Conservation (phyloP, 139 green algal genomes). For the Zygnema cylindricum region DNA sequence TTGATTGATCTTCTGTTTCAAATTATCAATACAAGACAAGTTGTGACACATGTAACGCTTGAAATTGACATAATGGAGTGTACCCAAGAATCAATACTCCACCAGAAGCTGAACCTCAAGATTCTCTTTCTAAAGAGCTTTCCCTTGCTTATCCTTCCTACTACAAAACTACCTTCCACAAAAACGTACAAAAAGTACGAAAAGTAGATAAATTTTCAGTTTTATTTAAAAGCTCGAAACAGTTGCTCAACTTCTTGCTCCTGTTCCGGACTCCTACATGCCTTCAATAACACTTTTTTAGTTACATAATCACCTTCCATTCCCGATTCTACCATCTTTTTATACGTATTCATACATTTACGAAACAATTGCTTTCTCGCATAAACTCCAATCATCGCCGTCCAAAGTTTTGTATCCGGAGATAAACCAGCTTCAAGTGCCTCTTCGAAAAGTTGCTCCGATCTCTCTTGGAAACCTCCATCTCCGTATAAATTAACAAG, state of each 20-base stretch:
- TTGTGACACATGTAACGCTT: too few relatives aligned
- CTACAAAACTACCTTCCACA: too few relatives aligned
- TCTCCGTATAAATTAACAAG: conserved; percentile 4
- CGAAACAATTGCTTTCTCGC: conserved; percentile 43
- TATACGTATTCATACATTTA: conserved; percentile 38
- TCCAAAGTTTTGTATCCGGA: conserved; percentile 20
- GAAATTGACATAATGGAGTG: too few relatives aligned
- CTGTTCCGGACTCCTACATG: conserved; percentile 27
- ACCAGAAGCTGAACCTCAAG: too few relatives aligned
- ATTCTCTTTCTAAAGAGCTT: too few relatives aligned
- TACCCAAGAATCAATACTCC: too few relatives aligned
- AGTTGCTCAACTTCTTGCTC: conserved; percentile 35
- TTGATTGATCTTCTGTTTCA: too few relatives aligned
- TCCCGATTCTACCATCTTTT: conserved; percentile 33
- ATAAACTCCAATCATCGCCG: conserved; percentile 27
- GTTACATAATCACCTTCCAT: not conserved
- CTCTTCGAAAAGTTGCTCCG: conserved; percentile 30
- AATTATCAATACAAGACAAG: too few relatives aligned
- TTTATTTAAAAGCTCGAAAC: too few relatives aligned
- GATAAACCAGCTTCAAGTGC: not conserved
- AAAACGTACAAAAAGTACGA: too few relatives aligned
- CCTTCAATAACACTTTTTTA: conserved; percentile 21
- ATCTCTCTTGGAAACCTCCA: not conserved
- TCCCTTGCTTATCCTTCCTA: too few relatives aligned
- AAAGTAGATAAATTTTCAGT: too few relatives aligned